Percentiles rank a stretch among this genome's conserved stretches.
These are phyloP conservation scores for Colletotrichum sp. DNA, from an alignment of 2,329 filamentous ascomycete genomes.

Conservation along the genomic window DNA sequence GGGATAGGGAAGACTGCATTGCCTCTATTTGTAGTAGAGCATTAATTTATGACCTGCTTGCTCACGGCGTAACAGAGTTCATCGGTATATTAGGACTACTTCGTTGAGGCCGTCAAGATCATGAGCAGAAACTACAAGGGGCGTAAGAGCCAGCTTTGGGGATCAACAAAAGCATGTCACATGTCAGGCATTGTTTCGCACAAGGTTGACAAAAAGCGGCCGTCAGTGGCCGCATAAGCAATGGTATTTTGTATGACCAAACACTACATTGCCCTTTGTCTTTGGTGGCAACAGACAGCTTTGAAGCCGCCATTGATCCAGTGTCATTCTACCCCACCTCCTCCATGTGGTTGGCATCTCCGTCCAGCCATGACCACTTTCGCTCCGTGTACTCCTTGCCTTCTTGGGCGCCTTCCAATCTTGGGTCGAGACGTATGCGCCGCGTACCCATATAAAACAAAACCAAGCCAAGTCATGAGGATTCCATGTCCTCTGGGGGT, in stretches of 20 bases:
- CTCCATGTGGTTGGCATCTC: neutral
- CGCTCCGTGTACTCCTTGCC: neutral
- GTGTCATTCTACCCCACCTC: neutral
- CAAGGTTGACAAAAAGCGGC: neutral
- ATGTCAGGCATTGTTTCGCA: neutral
- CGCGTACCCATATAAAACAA: slow-evolving; percentile 5
- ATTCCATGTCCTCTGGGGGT: slow-evolving; percentile 15
- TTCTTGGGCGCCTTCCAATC: neutral
- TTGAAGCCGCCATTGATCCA: neutral
- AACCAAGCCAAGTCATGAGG: slow-evolving; percentile 17
- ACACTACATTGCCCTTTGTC: neutral
- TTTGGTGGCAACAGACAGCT: neutral
- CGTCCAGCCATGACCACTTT: neutral
- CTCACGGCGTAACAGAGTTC: neutral
- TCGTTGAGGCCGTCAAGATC: neutral
- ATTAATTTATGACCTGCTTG: neutral
- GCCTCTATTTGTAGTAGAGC: neutral
- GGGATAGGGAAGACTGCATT: neutral
- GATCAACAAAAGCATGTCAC: neutral
- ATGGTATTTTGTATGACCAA: neutral
- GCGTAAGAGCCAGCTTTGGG: neutral
- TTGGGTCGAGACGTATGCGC: neutral
- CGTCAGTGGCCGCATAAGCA: neutral
- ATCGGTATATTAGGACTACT: neutral
- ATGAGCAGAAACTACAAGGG: neutral